Conservation (phyloP, 352 stramenopile species). For the Paralagenidium karlingii region DNA sequence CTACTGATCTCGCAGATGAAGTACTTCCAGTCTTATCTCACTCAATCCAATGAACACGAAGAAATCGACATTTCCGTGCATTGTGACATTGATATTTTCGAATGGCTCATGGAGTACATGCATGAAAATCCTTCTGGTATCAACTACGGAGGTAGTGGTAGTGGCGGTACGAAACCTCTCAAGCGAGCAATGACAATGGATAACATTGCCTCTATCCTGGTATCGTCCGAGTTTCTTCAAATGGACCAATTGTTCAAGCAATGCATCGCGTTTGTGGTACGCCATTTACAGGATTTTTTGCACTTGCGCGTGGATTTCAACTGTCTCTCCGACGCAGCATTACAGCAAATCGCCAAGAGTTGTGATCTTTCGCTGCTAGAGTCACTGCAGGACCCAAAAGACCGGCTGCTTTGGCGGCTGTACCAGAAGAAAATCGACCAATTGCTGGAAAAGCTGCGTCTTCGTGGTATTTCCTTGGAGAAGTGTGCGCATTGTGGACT, state of each 20-base stretch:
- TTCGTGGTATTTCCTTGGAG: constrained; percentile 8
- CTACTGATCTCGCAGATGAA: constrained; percentile 84
- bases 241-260: constrained; percentile 82
- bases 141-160: too few relatives aligned
- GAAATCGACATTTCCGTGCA: constrained; percentile 90
- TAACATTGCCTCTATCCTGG: constrained; percentile 78
- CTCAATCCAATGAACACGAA: constrained; percentile 63
- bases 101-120: constrained; percentile 86
- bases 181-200: constrained; percentile 55
- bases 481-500: constrained; percentile 29
- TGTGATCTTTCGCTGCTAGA: constrained; percentile 47
- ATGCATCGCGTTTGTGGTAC: constrained; percentile 67
- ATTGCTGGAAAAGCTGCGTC: constrained; percentile 23
- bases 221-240: constrained; percentile 86
- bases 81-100: constrained; percentile 88
- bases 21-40: constrained; percentile 83
- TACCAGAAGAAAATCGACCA: constrained; percentile 71
- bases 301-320: constrained; percentile 76
- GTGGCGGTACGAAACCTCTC: too few relatives aligned
- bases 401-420: constrained; percentile 81
- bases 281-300: constrained; percentile 68
- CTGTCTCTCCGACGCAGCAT: constrained; percentile 65
- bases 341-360: constrained; percentile 53
- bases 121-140: constrained; percentile 28
- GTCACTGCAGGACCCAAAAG: constrained; percentile 63